Evolutionary conservation across 164 flowering plant species (phyloP).

Genomic region (Nelumbo lutea): DNA sequence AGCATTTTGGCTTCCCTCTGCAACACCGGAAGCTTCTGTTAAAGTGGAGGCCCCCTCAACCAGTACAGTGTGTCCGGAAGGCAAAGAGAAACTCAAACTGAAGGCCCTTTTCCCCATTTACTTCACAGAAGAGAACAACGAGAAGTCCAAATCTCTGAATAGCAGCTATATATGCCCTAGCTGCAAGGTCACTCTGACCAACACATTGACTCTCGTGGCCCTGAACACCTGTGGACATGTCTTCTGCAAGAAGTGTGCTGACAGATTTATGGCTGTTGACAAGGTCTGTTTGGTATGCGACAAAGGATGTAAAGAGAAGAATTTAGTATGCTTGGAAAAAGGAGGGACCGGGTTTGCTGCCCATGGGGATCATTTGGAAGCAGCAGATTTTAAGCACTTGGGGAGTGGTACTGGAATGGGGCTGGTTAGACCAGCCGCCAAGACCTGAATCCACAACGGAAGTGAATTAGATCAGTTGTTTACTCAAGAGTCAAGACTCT

Average conservation of each 20-base stretch:
- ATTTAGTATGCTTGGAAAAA: slow-evolving; percentile 59
- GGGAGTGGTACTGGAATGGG: slow-evolving; percentile 93
- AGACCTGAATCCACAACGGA: slow-evolving; percentile 38
- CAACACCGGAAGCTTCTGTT: slow-evolving; percentile 84
- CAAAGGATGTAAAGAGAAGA: slow-evolving; percentile 68
- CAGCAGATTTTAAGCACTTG: slow-evolving; percentile 83
- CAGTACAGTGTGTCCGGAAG: slow-evolving; percentile 79
- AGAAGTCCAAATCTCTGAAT: slow-evolving; percentile 34
- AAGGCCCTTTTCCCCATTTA: slow-evolving; percentile 71
- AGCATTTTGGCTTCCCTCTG: slow-evolving; percentile 99
- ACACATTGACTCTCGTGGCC: slow-evolving; percentile 65
- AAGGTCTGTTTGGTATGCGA: slow-evolving; percentile 78
- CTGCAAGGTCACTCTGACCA: slow-evolving; percentile 84
- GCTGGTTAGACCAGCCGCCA: slow-evolving; percentile 75
- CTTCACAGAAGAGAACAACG: slow-evolving; percentile 62
- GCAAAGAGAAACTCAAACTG: slow-evolving; percentile 82
- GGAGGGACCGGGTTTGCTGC: slow-evolving; percentile 94
- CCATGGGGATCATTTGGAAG: slow-evolving; percentile 77
- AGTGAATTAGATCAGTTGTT: no score
- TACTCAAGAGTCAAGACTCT: no score
- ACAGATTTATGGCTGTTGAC: slow-evolving; percentile 69
- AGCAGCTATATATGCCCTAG: slow-evolving; percentile 71
- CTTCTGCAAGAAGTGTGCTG: slow-evolving; percentile 88
- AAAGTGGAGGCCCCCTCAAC: slow-evolving; percentile 75
- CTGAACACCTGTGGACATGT: slow-evolving; percentile 88